These are phyloP conservation scores for Thraustotheca clavata DNA, from an alignment of 352 stramenopile species.

Conservation along the genomic window DNA sequence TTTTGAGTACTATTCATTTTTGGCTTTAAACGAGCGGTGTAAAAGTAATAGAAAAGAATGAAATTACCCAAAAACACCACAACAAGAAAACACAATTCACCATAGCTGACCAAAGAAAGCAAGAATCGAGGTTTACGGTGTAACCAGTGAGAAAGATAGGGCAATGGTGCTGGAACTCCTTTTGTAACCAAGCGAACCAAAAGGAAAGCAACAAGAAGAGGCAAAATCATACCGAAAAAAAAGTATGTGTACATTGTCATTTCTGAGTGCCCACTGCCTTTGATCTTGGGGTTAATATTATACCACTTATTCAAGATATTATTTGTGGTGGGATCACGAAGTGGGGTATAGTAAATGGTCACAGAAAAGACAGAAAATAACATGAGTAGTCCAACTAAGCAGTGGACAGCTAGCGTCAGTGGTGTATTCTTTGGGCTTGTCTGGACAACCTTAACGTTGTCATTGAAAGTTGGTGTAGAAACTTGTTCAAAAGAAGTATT, in stretches of 20 bases:
- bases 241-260: conserved; percentile 53
- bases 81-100: conserved; percentile 52
- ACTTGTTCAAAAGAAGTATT: no score
- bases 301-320: conserved; percentile 11
- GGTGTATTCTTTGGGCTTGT: no score
- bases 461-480: no score
- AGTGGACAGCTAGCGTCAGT: neutral
- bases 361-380: neutral
- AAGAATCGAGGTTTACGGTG: conserved; percentile 34
- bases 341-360: neutral
- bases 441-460: no score
- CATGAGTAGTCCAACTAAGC: neutral
- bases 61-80: conserved; percentile 42
- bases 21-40: conserved; percentile 22
- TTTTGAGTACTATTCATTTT: neutral
- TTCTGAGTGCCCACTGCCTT: conserved; percentile 28
- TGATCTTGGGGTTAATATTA: conserved; percentile 16
- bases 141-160: conserved; percentile 26
- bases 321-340: neutral
- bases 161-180: neutral
- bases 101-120: conserved; percentile 32
- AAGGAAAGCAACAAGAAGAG: conserved; percentile 31
- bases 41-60: conserved; percentile 42
- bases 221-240: conserved; percentile 33
- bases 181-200: conserved; percentile 32